Evolutionary conservation across 768 basidiomycete genomes (phyloP), one percentile per base, ranked within the genome.

Genomic region (Omphalotus guepiniiformis): DNA sequence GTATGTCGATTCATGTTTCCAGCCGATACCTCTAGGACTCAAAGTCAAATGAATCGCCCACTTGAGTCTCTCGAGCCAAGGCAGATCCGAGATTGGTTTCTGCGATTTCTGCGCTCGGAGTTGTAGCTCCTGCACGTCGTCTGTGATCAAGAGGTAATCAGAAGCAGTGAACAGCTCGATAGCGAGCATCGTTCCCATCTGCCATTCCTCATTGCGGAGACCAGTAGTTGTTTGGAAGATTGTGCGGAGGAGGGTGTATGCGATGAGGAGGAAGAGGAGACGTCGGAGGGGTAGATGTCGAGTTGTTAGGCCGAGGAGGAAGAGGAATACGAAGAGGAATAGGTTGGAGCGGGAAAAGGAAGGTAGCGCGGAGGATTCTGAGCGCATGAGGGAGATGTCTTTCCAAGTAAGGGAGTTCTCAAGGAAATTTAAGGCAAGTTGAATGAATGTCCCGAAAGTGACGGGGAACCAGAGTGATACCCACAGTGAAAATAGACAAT

Each of bases 11-110:
- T 64, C 63, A 36, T 66, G 63, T 15, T 58, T 53, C 67, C 67
- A 70, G 22, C 67, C 62, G 6, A 71, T 58, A 11, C 69, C 66
- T 27, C 69, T 58, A 2, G 64, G 61, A 34, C 60, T 68, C 30
- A 55, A 52, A 32, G 60, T 57, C 13, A 70, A 55, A 34, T 59
- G 53, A 16, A 59, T 46, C 19, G 63, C 60, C 68, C 69, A 70
- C 30, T 43, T 44, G 3, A 63, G n/a, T 6, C 65, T 56, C 8
- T 53, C 21, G 21, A 43, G 50, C 27, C 62, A 50, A 1, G 59
- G 40, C 23, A 50, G 36, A 5, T 40, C 42, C 8, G 47, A 32
- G 3, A 53, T 40, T 16, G 52, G 52, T 27, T 19, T 21, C 12
- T n/a, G n/a, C n/a, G n/a, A n/a, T n/a, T 19, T 49, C 32, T 58